phyloP scores from a whole-genome alignment of 306 rosid species.

The Luffa aegyptiaca region DNA sequence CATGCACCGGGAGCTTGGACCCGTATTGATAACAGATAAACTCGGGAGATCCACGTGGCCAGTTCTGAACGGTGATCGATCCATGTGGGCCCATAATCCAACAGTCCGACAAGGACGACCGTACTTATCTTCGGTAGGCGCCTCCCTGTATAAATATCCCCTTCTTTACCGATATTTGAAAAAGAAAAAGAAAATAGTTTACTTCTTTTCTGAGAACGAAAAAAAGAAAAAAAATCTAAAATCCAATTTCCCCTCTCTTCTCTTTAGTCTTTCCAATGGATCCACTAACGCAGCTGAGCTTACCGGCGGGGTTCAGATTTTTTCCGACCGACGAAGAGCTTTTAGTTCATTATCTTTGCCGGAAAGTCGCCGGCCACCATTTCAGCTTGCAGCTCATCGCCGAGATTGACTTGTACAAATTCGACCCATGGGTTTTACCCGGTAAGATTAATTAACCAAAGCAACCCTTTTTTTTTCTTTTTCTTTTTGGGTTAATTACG shows the following conservation, averaged over 20 bases:
- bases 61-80: background rate
- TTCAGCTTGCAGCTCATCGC: constrained; percentile 62
- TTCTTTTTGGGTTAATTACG: no score
- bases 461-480: background rate
- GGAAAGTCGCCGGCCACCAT: constrained; percentile 90
- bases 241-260: background rate
- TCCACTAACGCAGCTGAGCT: constrained; percentile 58
- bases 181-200: background rate
- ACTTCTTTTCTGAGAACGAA: background rate
- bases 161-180: background rate
- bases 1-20: constrained; percentile 11
- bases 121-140: background rate
- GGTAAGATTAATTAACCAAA: constrained; percentile 26
- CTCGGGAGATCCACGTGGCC: background rate
- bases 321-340: constrained; percentile 91
- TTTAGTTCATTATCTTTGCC: constrained; percentile 75
- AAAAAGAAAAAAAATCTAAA: background rate
- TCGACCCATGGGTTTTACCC: constrained; percentile 91
- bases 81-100: background rate
- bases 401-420: constrained; percentile 78
- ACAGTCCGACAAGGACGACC: constrained; percentile 13
- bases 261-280: constrained; percentile 15
- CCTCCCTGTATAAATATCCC: constrained; percentile 2
- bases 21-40: background rate
- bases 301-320: constrained; percentile 94